Conservation (phyloP, 1,284 basidiomycete genomes). For the Taiwanofungus camphoratus region DNA sequence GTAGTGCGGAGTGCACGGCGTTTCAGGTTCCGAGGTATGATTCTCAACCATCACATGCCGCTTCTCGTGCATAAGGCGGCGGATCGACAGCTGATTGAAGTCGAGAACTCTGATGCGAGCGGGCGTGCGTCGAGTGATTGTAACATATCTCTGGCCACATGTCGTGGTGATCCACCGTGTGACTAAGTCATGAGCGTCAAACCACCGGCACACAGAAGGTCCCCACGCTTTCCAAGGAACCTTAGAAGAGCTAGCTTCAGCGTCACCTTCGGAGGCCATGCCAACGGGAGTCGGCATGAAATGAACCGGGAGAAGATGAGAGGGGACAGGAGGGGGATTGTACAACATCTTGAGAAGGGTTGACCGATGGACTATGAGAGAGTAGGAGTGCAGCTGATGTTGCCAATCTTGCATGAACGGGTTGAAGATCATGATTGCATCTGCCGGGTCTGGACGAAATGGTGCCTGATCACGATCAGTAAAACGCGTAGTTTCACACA, state of each 20-base stretch:
- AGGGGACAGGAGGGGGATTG: neutral
- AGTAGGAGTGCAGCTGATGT: slow-evolving; percentile 18
- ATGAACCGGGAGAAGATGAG: neutral
- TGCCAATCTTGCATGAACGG: slow-evolving; percentile 17
- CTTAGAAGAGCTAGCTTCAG: neutral
- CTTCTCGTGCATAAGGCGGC: slow-evolving; percentile 3
- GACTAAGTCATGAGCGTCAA: slow-evolving; percentile 16
- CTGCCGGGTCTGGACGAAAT: slow-evolving; percentile 15
- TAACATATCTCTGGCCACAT: slow-evolving; percentile 22
- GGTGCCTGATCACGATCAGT: slow-evolving; percentile 10
- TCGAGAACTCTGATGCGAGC: slow-evolving; percentile 19
- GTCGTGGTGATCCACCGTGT: slow-evolving; percentile 24
- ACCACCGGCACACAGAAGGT: slow-evolving; percentile 16
- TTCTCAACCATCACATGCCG: slow-evolving; percentile 8
- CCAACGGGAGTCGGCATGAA: neutral
- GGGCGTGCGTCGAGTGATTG: slow-evolving; percentile 12
- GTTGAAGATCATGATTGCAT: slow-evolving; percentile 21
- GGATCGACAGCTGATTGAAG: slow-evolving; percentile 15
- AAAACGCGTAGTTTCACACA: slow-evolving; percentile 6
- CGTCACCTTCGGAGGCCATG: neutral
- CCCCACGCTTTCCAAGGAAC: slow-evolving; percentile 20
- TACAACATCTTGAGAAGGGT: slow-evolving; percentile 18
- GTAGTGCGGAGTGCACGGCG: slow-evolving; percentile 3
- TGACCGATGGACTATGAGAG: slow-evolving; percentile 19
- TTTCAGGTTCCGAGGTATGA: too few species aligned